Percentiles rank a stretch among this genome's conserved stretches.
phyloP scores from a whole-genome alignment of 2,329 filamentous ascomycete species.

The Verruconis gallopava region DNA sequence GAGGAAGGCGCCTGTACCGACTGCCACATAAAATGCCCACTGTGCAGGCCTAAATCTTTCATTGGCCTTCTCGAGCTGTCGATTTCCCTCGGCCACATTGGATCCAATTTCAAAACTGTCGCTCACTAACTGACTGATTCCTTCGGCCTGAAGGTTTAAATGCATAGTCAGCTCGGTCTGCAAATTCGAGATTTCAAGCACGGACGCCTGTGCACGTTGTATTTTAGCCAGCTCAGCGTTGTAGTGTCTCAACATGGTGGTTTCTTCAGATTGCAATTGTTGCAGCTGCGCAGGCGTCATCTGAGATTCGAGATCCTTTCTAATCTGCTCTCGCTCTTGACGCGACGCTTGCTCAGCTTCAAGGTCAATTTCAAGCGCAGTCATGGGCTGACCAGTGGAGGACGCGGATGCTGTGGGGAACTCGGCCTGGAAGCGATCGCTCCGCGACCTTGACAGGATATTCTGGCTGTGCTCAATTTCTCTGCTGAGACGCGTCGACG shows the following conservation, averaged over 20 bases:
- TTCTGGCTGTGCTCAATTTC: slow-evolving; percentile 86
- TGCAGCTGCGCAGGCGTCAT: slow-evolving; percentile 78
- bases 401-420: not conserved
- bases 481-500: slow-evolving; percentile 73
- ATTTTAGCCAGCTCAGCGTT: slow-evolving; percentile 92
- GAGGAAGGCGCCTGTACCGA: slow-evolving; percentile 31
- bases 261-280: slow-evolving; percentile 86
- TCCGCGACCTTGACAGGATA: slow-evolving; percentile 55
- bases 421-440: not conserved
- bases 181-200: slow-evolving; percentile 84
- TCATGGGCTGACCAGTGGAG: slow-evolving; percentile 15
- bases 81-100: slow-evolving; percentile 82
- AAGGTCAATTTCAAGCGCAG: slow-evolving; percentile 12
- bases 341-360: slow-evolving; percentile 12
- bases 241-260: slow-evolving; percentile 84
- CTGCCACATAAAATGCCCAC: slow-evolving; percentile 35
- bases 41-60: slow-evolving; percentile 39
- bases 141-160: slow-evolving; percentile 70
- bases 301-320: slow-evolving; percentile 23
- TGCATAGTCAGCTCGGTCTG: slow-evolving; percentile 83
- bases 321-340: not conserved
- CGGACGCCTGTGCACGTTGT: slow-evolving; percentile 78
- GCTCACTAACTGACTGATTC: slow-evolving; percentile 76
- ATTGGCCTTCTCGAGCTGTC: slow-evolving; percentile 72
- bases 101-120: slow-evolving; percentile 73